Conservation (phyloP, 225 moss, liverwort and hornwort genomes). For the Polytrichum commune region DNA sequence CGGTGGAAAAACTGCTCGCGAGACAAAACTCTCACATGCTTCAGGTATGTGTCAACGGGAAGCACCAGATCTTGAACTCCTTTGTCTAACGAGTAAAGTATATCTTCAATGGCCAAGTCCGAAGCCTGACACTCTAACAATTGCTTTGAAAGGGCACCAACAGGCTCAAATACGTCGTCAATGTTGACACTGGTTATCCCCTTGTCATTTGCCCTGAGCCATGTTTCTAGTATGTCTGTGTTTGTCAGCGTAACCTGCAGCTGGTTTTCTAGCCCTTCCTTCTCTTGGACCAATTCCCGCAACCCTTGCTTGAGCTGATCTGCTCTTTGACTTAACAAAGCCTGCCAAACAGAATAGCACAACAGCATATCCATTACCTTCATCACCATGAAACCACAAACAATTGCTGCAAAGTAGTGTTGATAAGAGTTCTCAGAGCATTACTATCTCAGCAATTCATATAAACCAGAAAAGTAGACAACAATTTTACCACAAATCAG, state of each 20-base stretch:
- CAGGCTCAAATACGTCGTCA: conserved; percentile 81
- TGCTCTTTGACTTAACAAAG: conserved; percentile 72
- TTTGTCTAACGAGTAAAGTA: conserved; percentile 83
- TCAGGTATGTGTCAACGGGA: conserved; percentile 89
- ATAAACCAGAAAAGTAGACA: no score
- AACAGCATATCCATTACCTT: background rate
- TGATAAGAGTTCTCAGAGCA: no score
- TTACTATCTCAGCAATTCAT: no score
- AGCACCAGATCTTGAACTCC: conserved; percentile 83
- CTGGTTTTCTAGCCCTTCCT: conserved; percentile 90
- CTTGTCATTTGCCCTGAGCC: conserved; percentile 79
- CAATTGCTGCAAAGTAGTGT: no score
- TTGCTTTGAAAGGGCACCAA: conserved; percentile 82
- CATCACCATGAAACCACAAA: background rate
- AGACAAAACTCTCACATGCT: conserved; percentile 87
- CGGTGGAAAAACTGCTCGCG: conserved; percentile 92
- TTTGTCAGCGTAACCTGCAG: conserved; percentile 82
- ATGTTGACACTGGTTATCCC: conserved; percentile 60
- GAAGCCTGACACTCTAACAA: conserved; percentile 81
- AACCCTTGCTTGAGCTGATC: conserved; percentile 83
- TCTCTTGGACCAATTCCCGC: conserved; percentile 79
- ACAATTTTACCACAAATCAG: no score
- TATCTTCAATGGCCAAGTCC: conserved; percentile 93
- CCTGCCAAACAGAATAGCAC: conserved; percentile 27
- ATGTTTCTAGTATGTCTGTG: conserved; percentile 80